Evolutionary conservation across 169 alveolate genomes (phyloP), one percentile per base, ranked within the genome.

Genomic region (Plasmodium knowlesi): DNA sequence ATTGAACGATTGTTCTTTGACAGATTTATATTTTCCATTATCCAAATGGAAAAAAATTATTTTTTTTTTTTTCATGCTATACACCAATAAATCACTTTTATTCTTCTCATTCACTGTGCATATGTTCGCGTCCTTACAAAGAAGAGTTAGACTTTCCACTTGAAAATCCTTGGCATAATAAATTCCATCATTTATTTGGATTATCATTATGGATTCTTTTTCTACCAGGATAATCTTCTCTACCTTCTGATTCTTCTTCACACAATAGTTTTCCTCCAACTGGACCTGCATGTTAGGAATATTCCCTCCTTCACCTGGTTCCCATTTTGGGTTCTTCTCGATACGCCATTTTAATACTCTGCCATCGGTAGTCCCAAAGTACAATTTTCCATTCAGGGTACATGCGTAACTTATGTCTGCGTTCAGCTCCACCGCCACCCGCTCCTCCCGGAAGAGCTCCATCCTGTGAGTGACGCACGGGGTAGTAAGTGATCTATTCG

Each of bases 401-500:
- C 93, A 85, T 19, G 85, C 57, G 34, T 46, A 72, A 16, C 61
- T 73, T 14, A 85, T 34, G n/a, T 85, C 93, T 5, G 53, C 78
- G 25, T 32, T 74, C 39, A 85, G 14, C 14, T 85, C 39, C 12
- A 22, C 57, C 12, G 50, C 41, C 22, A 74, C 82, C 22, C 28
- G 30, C 1, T 85, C 93, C 19, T 16, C 84, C 72, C 70, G 76
- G 61, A 85, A 85, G 0, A 85, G 85, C 9, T 85, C 93, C 93
- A 85, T 85, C 43, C n/a, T 67, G 61, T 12, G 22, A 9, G 61
- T 6, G 1, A 6, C 14, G 37, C 76, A 25, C 30, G 76, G 30
- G 5, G n/a, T 25, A 67, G 25, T 22, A n/a, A n/a, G n/a, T 67
- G 37, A 4, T 39, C n/a, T 25, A 67, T 67, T 67, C n/a, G 22